A percentile compares a stretch with the other conserved stretches of the same genome.
phyloP scores from a whole-genome alignment of 371 early-diverging fungal species.

The Rhizopus arrhizus region DNA sequence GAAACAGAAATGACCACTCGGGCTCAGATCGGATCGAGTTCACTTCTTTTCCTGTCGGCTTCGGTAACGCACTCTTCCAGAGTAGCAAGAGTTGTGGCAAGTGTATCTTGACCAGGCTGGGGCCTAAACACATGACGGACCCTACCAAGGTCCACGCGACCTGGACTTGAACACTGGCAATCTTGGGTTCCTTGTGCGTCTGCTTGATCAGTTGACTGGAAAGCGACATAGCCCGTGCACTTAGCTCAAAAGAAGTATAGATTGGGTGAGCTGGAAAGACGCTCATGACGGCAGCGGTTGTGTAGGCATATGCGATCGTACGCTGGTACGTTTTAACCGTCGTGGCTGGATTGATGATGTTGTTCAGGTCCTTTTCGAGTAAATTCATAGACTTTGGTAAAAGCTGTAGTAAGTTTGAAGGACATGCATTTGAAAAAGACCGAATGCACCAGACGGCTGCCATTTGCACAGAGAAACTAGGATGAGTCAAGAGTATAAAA shows the following conservation, averaged over 20 bases:
- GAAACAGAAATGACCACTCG: slow-evolving; percentile 72
- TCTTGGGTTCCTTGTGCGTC: slow-evolving; percentile 58
- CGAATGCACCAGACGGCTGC: slow-evolving; percentile 76
- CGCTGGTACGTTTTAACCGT: slow-evolving; percentile 56
- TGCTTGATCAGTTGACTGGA: slow-evolving; percentile 75
- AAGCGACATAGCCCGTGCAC: slow-evolving; percentile 75
- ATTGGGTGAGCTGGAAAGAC: slow-evolving; percentile 71
- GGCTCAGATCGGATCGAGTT: slow-evolving; percentile 60
- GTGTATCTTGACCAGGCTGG: slow-evolving; percentile 79
- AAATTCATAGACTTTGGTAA: slow-evolving; percentile 60
- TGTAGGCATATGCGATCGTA: slow-evolving; percentile 66
- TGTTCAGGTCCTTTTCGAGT: slow-evolving; percentile 63
- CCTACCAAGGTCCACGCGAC: slow-evolving; percentile 84
- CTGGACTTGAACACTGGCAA: slow-evolving; percentile 69
- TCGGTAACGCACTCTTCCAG: slow-evolving; percentile 73
- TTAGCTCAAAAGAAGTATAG: slow-evolving; percentile 75
- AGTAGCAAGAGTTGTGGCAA: slow-evolving; percentile 75
- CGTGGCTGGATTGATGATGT: slow-evolving; percentile 46
- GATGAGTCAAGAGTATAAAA: slow-evolving; percentile 67
- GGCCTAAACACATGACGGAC: slow-evolving; percentile 79
- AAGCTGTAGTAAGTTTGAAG: slow-evolving; percentile 63
- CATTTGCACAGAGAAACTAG: slow-evolving; percentile 74
- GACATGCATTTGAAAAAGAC: slow-evolving; percentile 69
- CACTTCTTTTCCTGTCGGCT: slow-evolving; percentile 62
- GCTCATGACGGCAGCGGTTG: slow-evolving; percentile 72